Conservation (phyloP, 306 rosid genomes). For the Comarum palustre region DNA sequence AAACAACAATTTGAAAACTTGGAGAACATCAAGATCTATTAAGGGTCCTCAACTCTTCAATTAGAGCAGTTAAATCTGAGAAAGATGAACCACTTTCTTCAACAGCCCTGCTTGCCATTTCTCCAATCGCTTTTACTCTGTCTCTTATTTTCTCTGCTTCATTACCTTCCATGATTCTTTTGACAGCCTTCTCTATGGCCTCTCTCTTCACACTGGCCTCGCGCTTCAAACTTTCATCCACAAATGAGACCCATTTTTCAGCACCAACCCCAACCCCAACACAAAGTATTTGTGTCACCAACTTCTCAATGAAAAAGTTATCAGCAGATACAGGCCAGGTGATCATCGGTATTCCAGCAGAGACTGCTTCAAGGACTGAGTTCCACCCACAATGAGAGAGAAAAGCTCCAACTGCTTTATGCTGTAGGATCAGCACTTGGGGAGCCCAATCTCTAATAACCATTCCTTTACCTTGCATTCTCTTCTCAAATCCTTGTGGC, state of each 20-base stretch:
- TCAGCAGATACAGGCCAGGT: constrained; percentile 39
- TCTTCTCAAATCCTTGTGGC: neutral
- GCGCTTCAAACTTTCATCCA: constrained; percentile 16
- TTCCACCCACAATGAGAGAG: constrained; percentile 26
- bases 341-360: constrained; percentile 28
- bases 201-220: constrained; percentile 18
- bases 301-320: constrained; percentile 33
- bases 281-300: neutral
- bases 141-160: constrained; percentile 33
- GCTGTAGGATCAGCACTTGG: neutral
- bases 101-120: constrained; percentile 27
- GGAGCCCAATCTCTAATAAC: neutral
- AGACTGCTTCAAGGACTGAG: constrained; percentile 32
- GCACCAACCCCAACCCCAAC: constrained; percentile 33
- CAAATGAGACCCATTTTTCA: constrained; percentile 8
- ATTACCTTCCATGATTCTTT: constrained; percentile 28
- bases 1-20: too few species aligned
- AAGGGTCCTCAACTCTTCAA: constrained; percentile 6
- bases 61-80: neutral
- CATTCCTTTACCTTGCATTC: neutral
- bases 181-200: constrained; percentile 34
- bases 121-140: constrained; percentile 14
- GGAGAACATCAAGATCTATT: neutral
- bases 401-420: neutral
- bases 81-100: constrained; percentile 12